phyloP scores from a whole-genome alignment of 2,329 filamentous ascomycete genomes.

The Aspergillus sp. region DNA sequence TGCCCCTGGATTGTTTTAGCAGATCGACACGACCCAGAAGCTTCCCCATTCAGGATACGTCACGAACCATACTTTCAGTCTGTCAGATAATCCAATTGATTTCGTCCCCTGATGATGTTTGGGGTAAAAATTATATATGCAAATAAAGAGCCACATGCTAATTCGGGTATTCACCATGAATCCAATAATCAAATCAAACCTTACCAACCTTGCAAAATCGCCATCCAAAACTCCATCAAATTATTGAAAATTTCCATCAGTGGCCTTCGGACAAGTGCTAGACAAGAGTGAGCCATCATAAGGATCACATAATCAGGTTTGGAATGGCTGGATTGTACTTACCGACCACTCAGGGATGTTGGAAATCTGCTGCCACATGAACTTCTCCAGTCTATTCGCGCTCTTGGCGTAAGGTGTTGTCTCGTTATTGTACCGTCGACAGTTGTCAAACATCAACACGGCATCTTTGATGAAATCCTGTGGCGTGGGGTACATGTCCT shows the following conservation, averaged over 20 bases:
- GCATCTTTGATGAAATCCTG: slow-evolving; percentile 92
- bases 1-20: not conserved
- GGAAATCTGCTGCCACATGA: slow-evolving; percentile 91
- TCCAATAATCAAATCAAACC: not conserved
- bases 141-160: slow-evolving; percentile 11
- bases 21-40: not conserved
- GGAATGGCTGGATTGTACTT: slow-evolving; percentile 26
- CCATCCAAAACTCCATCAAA: slow-evolving; percentile 15
- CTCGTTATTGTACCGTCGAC: slow-evolving; percentile 93
- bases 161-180: slow-evolving; percentile 10
- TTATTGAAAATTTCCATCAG: slow-evolving; percentile 19
- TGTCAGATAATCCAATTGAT: not conserved
- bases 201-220: not conserved
- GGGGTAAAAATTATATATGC: not conserved
- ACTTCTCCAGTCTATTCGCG: slow-evolving; percentile 89
- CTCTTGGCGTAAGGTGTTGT: slow-evolving; percentile 93
- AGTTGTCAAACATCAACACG: slow-evolving; percentile 89
- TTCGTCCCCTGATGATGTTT: not conserved
- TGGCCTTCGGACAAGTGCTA: slow-evolving; percentile 44
- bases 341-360: slow-evolving; percentile 89
- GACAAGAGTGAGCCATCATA: not conserved
- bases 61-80: not conserved
- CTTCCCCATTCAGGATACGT: slow-evolving; percentile 5
- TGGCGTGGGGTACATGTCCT: slow-evolving; percentile 84
- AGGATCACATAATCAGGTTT: not conserved